Evolutionary conservation across 495 filamentous ascomycete genomes (phyloP).

Genomic region (Penicillium turbatum): DNA sequence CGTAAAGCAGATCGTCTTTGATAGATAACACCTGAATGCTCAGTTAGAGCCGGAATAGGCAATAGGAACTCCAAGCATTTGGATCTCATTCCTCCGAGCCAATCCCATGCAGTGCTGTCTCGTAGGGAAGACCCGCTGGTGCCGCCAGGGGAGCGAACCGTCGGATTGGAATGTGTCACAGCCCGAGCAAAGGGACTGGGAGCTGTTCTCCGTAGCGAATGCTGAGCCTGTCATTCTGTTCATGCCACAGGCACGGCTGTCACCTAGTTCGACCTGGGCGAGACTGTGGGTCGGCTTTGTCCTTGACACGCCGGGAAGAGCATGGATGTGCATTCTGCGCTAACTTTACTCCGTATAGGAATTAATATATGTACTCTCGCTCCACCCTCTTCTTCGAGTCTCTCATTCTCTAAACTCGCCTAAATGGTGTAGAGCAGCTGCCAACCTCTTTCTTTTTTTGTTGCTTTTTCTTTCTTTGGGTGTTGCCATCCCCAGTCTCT

Average conservation of each 20-base stretch:
- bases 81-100: constrained; percentile 5
- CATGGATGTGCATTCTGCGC: constrained; percentile 32
- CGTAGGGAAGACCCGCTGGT: constrained; percentile 6
- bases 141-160: constrained; percentile 19
- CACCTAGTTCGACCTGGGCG: constrained; percentile 20
- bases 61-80: not conserved
- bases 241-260: constrained; percentile 28
- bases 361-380: constrained; percentile 24
- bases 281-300: constrained; percentile 20
- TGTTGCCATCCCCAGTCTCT: constrained; percentile 17
- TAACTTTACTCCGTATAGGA: constrained; percentile 11
- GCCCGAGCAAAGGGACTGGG: constrained; percentile 17
- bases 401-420: constrained; percentile 13
- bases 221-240: constrained; percentile 20
- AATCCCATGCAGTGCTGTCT: not conserved
- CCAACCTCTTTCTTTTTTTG: constrained; percentile 20
- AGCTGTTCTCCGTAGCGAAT: constrained; percentile 4
- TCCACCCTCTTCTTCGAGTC: not conserved
- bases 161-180: constrained; percentile 28
- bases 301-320: constrained; percentile 21
- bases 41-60: constrained; percentile 1
- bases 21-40: not conserved
- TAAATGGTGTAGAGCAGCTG: constrained; percentile 28
- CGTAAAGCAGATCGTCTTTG: not conserved
- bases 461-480: constrained; percentile 21